A percentile compares a stretch with the other conserved stretches of the same genome.
Evolutionary conservation across 1,284 basidiomycete genomes (phyloP).

Genomic region (Fomitopsis betulina): DNA sequence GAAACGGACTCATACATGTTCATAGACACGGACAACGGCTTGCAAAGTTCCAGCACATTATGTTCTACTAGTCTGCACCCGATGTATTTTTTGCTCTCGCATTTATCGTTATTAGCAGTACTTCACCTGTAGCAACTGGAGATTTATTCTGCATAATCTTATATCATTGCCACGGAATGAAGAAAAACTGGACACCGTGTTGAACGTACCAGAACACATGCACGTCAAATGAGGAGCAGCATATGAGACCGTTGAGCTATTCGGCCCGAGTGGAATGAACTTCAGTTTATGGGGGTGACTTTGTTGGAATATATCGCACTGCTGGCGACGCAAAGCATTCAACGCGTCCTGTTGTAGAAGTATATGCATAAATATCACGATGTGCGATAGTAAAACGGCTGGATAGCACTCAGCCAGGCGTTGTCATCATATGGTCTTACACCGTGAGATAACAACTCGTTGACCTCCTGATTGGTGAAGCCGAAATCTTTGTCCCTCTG

Average conservation of each 20-base stretch:
- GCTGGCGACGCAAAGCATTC: neutral
- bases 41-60: too few species aligned
- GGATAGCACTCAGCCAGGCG: slow-evolving; percentile 29
- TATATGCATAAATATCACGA: neutral
- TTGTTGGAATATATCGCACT: neutral
- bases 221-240: too few species aligned
- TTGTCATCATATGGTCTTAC: slow-evolving; percentile 45
- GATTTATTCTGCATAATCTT: neutral
- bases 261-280: too few species aligned
- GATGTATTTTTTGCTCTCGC: neutral
- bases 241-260: too few species aligned
- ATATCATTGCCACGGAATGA: neutral
- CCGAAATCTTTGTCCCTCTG: slow-evolving; percentile 26
- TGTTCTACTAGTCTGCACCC: neutral
- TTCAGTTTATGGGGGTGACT: too few species aligned
- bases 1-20: neutral
- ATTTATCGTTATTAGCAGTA: neutral
- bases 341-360: neutral
- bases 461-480: slow-evolving; percentile 32
- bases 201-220: too few species aligned
- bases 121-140: neutral
- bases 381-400: too few species aligned
- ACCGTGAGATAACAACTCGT: slow-evolving; percentile 34
- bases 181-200: neutral
- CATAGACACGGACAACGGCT: neutral